Evolutionary conservation across 2,329 filamentous ascomycete genomes (phyloP).

Genomic region (Chaetomiaceae sp.): DNA sequence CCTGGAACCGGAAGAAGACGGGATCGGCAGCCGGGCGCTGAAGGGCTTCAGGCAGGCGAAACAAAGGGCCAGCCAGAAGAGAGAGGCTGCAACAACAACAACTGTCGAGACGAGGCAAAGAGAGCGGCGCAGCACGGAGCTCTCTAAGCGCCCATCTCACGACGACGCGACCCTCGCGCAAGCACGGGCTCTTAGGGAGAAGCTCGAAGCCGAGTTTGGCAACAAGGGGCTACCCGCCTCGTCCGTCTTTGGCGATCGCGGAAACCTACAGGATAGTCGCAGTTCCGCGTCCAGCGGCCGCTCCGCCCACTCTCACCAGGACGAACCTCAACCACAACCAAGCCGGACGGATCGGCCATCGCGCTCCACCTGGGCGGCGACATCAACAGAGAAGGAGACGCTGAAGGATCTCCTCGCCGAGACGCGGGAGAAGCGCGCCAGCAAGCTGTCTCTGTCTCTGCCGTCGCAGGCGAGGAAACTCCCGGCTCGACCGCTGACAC

Average conservation of each 20-base stretch:
- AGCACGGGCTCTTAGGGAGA: slow-evolving; percentile 25
- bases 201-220: slow-evolving; percentile 24
- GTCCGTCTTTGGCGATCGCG: slow-evolving; percentile 23
- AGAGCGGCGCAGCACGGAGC: slow-evolving; percentile 9
- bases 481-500: slow-evolving; percentile 27
- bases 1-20: slow-evolving; percentile 16
- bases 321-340: not conserved
- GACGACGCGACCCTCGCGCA: slow-evolving; percentile 21
- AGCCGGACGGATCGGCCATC: slow-evolving; percentile 9
- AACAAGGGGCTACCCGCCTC: slow-evolving; percentile 14
- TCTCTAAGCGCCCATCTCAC: slow-evolving; percentile 11
- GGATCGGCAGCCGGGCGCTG: slow-evolving; percentile 12
- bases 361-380: slow-evolving; percentile 5
- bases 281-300: slow-evolving; percentile 22
- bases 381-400: slow-evolving; percentile 6
- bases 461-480: slow-evolving; percentile 1
- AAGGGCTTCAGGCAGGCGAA: slow-evolving; percentile 19
- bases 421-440: slow-evolving; percentile 3
- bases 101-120: slow-evolving; percentile 2
- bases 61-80: slow-evolving; percentile 10
- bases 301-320: slow-evolving; percentile 13
- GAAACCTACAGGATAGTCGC: slow-evolving; percentile 25
- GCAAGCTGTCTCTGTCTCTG: not conserved
- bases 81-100: not conserved
- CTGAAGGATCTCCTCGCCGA: slow-evolving; percentile 13